Evolutionary conservation across 2,329 filamentous ascomycete species (phyloP), one percentile per base, ranked within the genome.

Genomic region (Geosmithia morbida): DNA sequence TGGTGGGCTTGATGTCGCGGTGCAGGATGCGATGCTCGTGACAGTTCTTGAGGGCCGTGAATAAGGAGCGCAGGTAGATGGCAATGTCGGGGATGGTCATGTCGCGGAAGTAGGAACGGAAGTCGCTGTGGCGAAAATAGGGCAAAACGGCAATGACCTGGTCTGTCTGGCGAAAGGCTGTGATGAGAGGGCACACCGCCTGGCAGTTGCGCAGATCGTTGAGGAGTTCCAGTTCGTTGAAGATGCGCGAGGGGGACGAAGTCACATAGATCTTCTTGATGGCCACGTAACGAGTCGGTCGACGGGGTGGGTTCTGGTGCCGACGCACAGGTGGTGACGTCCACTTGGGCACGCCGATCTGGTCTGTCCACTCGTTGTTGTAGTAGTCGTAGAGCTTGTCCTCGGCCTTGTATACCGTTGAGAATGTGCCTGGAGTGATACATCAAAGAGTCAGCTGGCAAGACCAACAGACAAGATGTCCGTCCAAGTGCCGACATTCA

Each of bases 181-280:
- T 98, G 62, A 98, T 94, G 18, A 98, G 75, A 33, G 92, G 90
- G 56, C 92, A 97, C 22, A 98, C 89, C 2, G 87, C 87, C 40
- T 79, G 75, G 50, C 85, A 94, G 48, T 84, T 78, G 45, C 85
- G 79, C 8, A 98, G 76, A 60, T 95, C 88, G 60, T 94, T 81
- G 19, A 98, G 77, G 19, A 98, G 75, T 57, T 97, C 90, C 17
- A 98, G 80, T 65, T 98, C 92, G 66, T 98, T 98, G 59, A 94
- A 79, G 55, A 98, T 97, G 43, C 92, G 85, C 26, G 82, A 75
- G 0, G 92, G 92, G 54, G 88, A 96, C 52, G 89, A 96, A 1
- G 94, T 98, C 53, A 97, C 92, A 63, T 98, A 98, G 56, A 98
- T 98, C 69, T 98, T 98, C 69, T 98, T 98, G 65, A 98, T 86